A percentile compares a stretch with the other conserved stretches of the same genome.
Evolutionary conservation across 768 basidiomycete genomes (phyloP).

Genomic region (Collybia sordida): DNA sequence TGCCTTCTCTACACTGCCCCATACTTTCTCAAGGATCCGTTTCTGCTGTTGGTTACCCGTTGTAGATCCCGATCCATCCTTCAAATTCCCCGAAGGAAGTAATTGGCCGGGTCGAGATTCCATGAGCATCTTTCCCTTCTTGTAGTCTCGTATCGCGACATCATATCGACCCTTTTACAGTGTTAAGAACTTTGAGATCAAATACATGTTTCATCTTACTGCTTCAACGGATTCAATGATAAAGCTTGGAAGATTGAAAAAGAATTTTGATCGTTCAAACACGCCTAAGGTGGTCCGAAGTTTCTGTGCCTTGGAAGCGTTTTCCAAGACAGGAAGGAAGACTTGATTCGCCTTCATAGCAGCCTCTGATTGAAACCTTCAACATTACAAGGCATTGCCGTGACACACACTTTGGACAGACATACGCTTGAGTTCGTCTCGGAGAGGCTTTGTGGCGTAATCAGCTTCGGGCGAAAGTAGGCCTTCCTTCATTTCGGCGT

Average conservation of each 20-base stretch:
- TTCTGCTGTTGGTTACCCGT: constrained; percentile 77
- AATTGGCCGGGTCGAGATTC: constrained; percentile 89
- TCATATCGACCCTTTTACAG: constrained; percentile 83
- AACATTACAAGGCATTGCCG: no score
- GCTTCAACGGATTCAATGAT: constrained; percentile 88
- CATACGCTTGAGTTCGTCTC: constrained; percentile 84
- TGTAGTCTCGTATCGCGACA: constrained; percentile 91
- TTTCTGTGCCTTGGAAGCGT: constrained; percentile 91
- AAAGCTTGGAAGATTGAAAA: constrained; percentile 95
- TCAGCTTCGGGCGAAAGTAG: constrained; percentile 75
- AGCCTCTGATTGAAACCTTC: constrained; percentile 53
- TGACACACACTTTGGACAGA: constrained; percentile 2
- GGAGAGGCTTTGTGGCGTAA: constrained; percentile 78
- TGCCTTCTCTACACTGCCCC: constrained; percentile 91
- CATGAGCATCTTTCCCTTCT: constrained; percentile 90
- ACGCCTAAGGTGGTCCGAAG: constrained; percentile 90
- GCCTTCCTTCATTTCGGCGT: constrained; percentile 91
- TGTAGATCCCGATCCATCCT: constrained; percentile 50
- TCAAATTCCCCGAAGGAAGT: constrained; percentile 63
- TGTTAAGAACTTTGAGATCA: constrained; percentile 1
- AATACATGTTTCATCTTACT: constrained; percentile 43
- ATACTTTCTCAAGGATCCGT: constrained; percentile 93
- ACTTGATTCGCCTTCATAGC: constrained; percentile 93
- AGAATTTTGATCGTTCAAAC: constrained; percentile 96
- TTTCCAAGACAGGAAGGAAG: constrained; percentile 94